Evolutionary conservation across 179 eudicot species (phyloP), one percentile per base, ranked within the genome.

Genomic region (Spinacia oleracea): DNA sequence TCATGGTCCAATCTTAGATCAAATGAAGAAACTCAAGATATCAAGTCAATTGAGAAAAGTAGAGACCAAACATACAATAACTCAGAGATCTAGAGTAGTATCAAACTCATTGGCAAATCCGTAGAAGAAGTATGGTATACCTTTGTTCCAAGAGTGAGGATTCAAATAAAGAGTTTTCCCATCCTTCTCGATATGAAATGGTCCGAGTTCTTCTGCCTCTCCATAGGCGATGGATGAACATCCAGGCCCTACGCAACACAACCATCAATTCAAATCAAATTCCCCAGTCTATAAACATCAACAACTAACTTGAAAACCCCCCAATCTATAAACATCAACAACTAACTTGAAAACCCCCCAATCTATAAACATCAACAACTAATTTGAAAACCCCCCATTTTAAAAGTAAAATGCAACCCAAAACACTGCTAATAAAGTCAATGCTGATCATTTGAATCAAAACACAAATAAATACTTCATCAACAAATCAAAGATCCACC

Each of bases 221-320:
- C 99, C 99, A 84, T 32, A 92, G 34, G 96, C 98, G 83, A 96
- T 90, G 18, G 99, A 93, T 46, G 99, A 96, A 87, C 99, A 96
- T 78, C 99, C 99, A 76, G 99, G 99, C 77, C 99, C 99, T 96
- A 68, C 70, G 81, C n/a, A 81, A 70, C 18, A 77, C 14, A 73
- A 12, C 55, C 51, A 71, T 71, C 63, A 45, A 55, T 50, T 74
- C 77, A 80, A 74, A 73, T 2, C 62, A 80, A 74, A 73, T 2
- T 55, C 53, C 15, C 5, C 21, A 69, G 15, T 70, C 71, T 31
- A 43, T 11, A 21, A 1, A 9, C 46, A 35, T 66, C 12, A 38
- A 21, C 9, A 76, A 14, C 46, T 34, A 68, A 27, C 46, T 32
- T 32, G 40, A 38, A 32, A 31, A n/a, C n/a, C n/a, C 53, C 15